phyloP scores from a whole-genome alignment of 805 yeast genomes.

The Myxozyma vanderwaltii region DNA sequence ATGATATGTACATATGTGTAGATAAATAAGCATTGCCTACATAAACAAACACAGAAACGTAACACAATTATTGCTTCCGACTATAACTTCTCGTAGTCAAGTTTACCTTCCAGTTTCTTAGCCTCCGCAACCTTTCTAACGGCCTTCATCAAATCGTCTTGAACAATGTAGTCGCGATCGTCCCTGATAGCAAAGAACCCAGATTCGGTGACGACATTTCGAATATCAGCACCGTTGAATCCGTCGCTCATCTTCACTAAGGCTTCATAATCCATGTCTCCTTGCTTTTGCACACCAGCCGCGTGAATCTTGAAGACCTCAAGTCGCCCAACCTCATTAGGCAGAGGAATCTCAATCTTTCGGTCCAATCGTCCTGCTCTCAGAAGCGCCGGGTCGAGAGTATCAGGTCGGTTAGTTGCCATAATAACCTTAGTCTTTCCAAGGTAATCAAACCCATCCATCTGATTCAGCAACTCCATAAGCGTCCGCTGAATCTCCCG shows the following conservation, averaged over 20 bases:
- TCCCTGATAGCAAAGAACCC: constrained; percentile 98
- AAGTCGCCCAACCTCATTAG: constrained; percentile 92
- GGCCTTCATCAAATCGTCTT: constrained; percentile 95
- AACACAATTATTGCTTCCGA: no score
- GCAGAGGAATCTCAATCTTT: constrained; percentile 91
- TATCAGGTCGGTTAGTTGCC: constrained; percentile 99
- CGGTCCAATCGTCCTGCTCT: constrained; percentile 98
- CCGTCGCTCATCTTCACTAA: constrained; percentile 99
- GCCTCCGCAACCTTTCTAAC: constrained; percentile 96
- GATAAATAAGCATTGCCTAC: neutral
- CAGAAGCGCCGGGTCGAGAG: constrained; percentile 92
- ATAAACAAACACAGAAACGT: neutral
- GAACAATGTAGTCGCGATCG: constrained; percentile 91
- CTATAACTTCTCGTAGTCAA: constrained; percentile 77
- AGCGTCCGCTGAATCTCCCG: constrained; percentile 97
- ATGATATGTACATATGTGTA: neutral
- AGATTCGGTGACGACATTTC: constrained; percentile 97
- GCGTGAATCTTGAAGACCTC: constrained; percentile 95
- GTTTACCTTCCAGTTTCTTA: constrained; percentile 92
- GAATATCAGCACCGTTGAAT: constrained; percentile 96
- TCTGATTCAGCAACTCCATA: constrained; percentile 95
- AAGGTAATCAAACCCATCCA: constrained; percentile 96
- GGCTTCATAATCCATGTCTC: constrained; percentile 89
- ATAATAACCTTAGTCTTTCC: constrained; percentile 97
- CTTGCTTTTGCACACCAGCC: constrained; percentile 78